Base-by-base conservation (phyloP, 1,139 yeast genomes). In the Protomyces arabidopsidicola region DNA sequence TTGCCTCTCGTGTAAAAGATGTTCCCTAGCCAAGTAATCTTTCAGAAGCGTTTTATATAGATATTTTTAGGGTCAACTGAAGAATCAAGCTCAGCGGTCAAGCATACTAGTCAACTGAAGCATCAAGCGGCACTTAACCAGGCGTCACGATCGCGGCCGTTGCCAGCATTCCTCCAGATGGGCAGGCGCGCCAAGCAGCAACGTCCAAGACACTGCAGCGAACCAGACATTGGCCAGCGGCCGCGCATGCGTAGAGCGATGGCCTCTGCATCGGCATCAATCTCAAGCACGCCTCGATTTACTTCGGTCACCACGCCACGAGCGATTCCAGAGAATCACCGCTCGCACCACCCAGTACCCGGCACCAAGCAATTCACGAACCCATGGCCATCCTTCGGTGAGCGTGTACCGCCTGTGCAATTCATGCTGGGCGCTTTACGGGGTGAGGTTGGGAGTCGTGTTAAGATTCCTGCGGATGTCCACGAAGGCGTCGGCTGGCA, bases 351-450 rank as follows among this genome's bases (percentile, higher is more conserved):
- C 31, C 63, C 63, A 8, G 12, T 20, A 20, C 50, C 45, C 10
- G 53, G 54, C 50, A 8, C 34, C 27, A 48, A 45, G 50, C 38
- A 38, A n/a, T 61, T 61, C 56, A 31, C 24, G 4, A 61, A 61
- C 27, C 64, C 64, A 3, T 61, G 64, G 64, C 45, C 55, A 27
- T 52, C 58, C 18, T 61, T 52, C 38, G 38, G 14, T 35, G 56
- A 38, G 12, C 20, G 20, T 18, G 52, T 45, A 4, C 45, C 45
- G 16, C 60, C 60, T 1, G 12, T n/a, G 34, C 34, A 16, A 34
- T 61, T 61, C 16, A 31, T 38, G 16, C 31, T 16, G 18, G 64
- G 58, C 3, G 39, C 53, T 8, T 2, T 53, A 3, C 22, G 35
- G 4, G 64, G 64, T 3, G 59, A 60, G 31, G 36, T 60, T 22